Evolutionary conservation across 129 eudicot genomes (phyloP), one percentile per base, ranked within the genome.

Genomic region (Pulicaria dysenterica): DNA sequence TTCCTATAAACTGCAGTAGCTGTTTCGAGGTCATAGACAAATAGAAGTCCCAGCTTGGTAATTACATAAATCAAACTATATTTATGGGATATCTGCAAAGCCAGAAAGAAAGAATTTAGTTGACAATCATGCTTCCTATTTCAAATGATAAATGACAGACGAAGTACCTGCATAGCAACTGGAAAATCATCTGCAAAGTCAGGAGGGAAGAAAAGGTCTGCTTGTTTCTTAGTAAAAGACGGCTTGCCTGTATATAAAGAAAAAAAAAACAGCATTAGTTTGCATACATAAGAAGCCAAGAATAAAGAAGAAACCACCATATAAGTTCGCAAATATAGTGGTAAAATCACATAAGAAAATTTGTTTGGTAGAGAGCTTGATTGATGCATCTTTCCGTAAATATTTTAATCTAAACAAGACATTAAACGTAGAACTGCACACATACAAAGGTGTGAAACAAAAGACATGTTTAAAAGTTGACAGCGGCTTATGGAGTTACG

Each of bases 111-210:
- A 43, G 6, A 68, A 8, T 54, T 66, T 43, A 76, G 54, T 24
- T 79, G 8, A 57, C 61, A 45, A 60, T 64, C 13, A 47, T 72
- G 17, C 9, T 24, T 54, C 53, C 41, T 58, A 60, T 46, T 57
- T 67, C 8, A 68, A 24, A 49, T 3, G 15, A 39, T n/a, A 36
- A 34, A 12, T 41, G 51, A 43, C 49, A 67, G 50, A 74, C 64
- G 3, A 42, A 13, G 8, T 69, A 93, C 98, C 98, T 93, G 98
- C 98, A 93, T 93, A 54, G 98, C 83, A 64, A 93, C 98, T 46
- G 98, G 98, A 73, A 93, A 93, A 61, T 93, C 98, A 68, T 93
- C 98, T 47, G 85, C 86, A 85, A 93, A 93, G 72, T 93, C 98
- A 13, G 96, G 98, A 80, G 98, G 98, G 69, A 93, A 93, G 79